Conservation (phyloP, 2,329 filamentous ascomycete genomes). For the Aspergillus fischeri region DNA sequence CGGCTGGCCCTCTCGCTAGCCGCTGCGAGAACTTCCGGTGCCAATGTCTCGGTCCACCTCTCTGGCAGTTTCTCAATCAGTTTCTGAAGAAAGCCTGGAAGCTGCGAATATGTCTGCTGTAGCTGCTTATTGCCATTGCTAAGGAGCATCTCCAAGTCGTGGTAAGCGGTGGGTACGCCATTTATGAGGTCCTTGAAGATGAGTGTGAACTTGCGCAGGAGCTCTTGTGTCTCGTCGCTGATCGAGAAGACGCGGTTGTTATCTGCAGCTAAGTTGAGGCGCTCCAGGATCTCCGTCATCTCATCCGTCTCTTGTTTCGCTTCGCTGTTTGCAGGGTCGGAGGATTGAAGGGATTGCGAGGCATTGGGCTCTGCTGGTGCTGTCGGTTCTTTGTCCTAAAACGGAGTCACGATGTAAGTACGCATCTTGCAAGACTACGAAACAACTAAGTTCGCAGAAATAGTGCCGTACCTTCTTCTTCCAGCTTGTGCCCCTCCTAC, state of each 20-base stretch:
- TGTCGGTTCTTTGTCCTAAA: slow-evolving; percentile 7
- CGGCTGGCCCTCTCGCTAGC: slow-evolving; percentile 62
- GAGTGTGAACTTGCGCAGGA: slow-evolving; percentile 79
- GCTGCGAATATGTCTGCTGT: slow-evolving; percentile 59
- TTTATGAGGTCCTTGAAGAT: slow-evolving; percentile 90
- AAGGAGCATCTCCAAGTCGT: slow-evolving; percentile 72
- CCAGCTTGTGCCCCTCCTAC: slow-evolving; percentile 30
- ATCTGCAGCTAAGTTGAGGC: slow-evolving; percentile 74
- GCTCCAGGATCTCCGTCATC: slow-evolving; percentile 72
- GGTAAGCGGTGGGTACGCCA: slow-evolving; percentile 88
- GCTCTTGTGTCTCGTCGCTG: slow-evolving; percentile 75
- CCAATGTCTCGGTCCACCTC: slow-evolving; percentile 71
- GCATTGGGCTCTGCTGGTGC: slow-evolving; percentile 3
- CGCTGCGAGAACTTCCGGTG: slow-evolving; percentile 75
- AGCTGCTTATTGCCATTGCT: slow-evolving; percentile 61
- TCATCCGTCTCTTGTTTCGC: slow-evolving; percentile 64
- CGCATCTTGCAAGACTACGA: neutral
- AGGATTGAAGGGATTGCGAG: slow-evolving; percentile 2
- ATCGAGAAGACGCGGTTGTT: slow-evolving; percentile 85
- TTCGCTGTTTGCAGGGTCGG: slow-evolving; percentile 32
- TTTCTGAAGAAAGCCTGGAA: slow-evolving; percentile 78
- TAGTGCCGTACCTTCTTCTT: slow-evolving; percentile 28
- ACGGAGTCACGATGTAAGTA: neutral
- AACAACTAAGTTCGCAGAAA: neutral
- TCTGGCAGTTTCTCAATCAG: slow-evolving; percentile 79